Evolutionary conservation across 768 basidiomycete species (phyloP).

Genomic region (Agaricus sinodeliciosus): DNA sequence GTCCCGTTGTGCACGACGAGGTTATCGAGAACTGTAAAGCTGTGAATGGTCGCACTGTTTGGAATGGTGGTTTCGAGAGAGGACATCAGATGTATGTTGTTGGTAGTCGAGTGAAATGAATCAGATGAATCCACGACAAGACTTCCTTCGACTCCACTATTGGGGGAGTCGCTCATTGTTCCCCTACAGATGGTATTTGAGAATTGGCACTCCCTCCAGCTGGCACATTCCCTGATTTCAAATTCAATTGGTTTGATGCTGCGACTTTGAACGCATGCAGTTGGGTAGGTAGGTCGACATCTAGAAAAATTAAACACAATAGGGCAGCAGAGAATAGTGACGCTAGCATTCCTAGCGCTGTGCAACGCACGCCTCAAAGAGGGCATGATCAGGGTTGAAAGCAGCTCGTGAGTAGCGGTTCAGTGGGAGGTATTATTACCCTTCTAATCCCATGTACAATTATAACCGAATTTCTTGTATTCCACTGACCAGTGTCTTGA

Average conservation of each 20-base stretch:
- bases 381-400: background rate
- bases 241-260: background rate
- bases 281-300: background rate
- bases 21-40: slow-evolving; percentile 73
- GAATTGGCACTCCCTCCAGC: background rate
- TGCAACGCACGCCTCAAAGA: background rate
- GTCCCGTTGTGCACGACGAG: slow-evolving; percentile 72
- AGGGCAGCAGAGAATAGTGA: background rate
- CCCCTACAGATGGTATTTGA: background rate
- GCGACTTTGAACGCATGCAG: background rate
- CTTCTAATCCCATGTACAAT: no score
- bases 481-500: no score
- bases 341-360: background rate
- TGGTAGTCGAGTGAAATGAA: background rate
- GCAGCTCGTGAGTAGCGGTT: no score
- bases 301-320: slow-evolving; percentile 2
- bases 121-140: background rate
- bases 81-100: background rate
- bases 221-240: background rate
- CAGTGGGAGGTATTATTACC: no score
- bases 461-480: no score
- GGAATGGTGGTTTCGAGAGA: slow-evolving; percentile 1
- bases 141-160: background rate
- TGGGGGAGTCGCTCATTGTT: background rate
- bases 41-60: slow-evolving; percentile 18